Evolutionary conservation across 2,329 filamentous ascomycete genomes (phyloP).

Genomic region (Monilinia fructicola): DNA sequence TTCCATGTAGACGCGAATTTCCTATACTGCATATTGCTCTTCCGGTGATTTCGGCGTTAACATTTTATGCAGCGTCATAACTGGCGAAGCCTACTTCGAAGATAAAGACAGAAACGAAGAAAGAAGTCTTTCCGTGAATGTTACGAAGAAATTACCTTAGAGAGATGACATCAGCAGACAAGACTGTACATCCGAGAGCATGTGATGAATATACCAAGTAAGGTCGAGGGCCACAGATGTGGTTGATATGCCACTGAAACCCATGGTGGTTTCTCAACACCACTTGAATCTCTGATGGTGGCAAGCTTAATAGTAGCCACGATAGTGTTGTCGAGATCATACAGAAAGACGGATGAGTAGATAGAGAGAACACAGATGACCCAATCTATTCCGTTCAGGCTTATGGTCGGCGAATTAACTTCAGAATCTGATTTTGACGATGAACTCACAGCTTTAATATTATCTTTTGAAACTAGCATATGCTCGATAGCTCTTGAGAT

Average conservation of each 20-base stretch:
- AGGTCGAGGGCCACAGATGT: constrained; percentile 22
- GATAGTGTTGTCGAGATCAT: constrained; percentile 3
- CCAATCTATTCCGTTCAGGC: neutral
- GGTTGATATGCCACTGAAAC: constrained; percentile 37
- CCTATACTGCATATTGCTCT: constrained; percentile 46
- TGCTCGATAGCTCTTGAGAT: neutral
- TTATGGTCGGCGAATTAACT: neutral
- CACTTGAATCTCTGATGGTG: constrained; percentile 42
- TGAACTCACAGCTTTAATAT: neutral
- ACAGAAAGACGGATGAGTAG: neutral
- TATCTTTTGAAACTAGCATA: neutral
- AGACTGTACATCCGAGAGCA: neutral
- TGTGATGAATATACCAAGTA: constrained; percentile 39
- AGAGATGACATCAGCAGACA: constrained; percentile 13
- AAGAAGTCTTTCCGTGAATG: constrained; percentile 33
- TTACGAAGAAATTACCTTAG: constrained; percentile 27
- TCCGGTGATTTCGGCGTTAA: constrained; percentile 47
- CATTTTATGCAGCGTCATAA: constrained; percentile 37
- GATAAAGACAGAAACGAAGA: constrained; percentile 27
- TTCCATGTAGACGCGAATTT: constrained; percentile 46
- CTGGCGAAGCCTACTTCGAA: constrained; percentile 36
- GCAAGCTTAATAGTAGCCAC: constrained; percentile 45
- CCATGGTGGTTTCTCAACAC: constrained; percentile 44
- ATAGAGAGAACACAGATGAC: neutral
- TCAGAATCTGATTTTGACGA: neutral